These are phyloP conservation scores for Chamaecrista fasciculata DNA, from an alignment of 306 rosid species.

Conservation along the genomic window DNA sequence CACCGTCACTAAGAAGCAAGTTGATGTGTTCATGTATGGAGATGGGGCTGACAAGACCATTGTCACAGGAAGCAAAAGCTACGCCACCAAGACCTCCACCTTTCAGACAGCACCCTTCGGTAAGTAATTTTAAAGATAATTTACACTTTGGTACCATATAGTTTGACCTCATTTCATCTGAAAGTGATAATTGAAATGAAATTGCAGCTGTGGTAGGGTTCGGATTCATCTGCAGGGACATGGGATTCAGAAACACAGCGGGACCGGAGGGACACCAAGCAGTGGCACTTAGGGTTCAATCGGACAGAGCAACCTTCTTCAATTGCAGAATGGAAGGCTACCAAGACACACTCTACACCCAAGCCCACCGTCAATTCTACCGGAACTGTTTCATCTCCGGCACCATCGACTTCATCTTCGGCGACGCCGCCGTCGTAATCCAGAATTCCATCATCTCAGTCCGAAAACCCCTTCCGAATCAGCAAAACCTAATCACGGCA, in stretches of 20 bases:
- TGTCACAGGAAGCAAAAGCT: constrained; percentile 39
- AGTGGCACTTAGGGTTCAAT: constrained; percentile 50
- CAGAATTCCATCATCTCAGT: constrained; percentile 44
- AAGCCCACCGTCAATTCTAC: constrained; percentile 49
- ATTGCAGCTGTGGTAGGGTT: constrained; percentile 38
- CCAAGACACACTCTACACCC: constrained; percentile 51
- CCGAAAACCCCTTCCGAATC: constrained; percentile 40
- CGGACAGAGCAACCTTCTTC: constrained; percentile 40
- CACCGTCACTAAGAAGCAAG: constrained; percentile 21
- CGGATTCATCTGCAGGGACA: constrained; percentile 38
- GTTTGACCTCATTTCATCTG: no score
- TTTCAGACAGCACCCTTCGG: constrained; percentile 36
- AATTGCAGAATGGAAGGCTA: constrained; percentile 48
- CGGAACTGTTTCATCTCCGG: constrained; percentile 54
- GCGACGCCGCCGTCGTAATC: constrained; percentile 39
- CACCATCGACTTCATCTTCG: constrained; percentile 54
- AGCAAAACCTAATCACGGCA: constrained; percentile 45
- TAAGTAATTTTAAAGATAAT: constrained; percentile 26
- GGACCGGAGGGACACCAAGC: constrained; percentile 58
- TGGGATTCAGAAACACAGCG: constrained; percentile 58
- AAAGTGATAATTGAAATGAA: no score
- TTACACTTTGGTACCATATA: no score
- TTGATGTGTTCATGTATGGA: constrained; percentile 50
- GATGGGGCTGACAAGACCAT: constrained; percentile 50
- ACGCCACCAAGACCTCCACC: constrained; percentile 32